Evolutionary conservation across 495 filamentous ascomycete genomes (phyloP).

Genomic region (Cairneyella variabilis): DNA sequence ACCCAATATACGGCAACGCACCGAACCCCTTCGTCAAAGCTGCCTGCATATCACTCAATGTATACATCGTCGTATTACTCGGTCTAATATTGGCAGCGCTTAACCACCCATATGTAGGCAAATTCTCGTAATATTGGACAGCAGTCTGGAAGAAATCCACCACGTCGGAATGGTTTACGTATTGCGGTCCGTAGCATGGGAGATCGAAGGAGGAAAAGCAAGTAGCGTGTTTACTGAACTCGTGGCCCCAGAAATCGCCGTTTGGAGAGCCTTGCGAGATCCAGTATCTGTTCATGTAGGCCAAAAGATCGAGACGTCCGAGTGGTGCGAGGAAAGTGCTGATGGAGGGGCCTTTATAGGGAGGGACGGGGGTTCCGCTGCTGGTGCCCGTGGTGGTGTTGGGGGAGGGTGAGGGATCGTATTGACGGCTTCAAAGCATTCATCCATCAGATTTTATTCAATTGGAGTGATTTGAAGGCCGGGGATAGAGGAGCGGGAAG

Average conservation of each 20-base stretch:
- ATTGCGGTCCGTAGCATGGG: conserved; percentile 44
- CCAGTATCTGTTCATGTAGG: conserved; percentile 44
- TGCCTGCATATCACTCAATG: conserved; percentile 34
- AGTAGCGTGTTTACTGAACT: conserved; percentile 54
- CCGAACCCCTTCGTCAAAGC: conserved; percentile 36
- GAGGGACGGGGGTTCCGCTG: conserved; percentile 38
- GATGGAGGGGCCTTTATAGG: conserved; percentile 41
- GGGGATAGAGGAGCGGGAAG: not conserved
- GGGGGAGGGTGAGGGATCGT: conserved; percentile 46
- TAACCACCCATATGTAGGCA: conserved; percentile 44
- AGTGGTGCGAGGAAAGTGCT: conserved; percentile 41
- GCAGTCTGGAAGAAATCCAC: conserved; percentile 43
- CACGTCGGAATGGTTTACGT: conserved; percentile 40
- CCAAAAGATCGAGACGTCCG: conserved; percentile 41
- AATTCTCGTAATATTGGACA: conserved; percentile 34
- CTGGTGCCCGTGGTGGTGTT: conserved; percentile 44
- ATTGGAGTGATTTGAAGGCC: not conserved
- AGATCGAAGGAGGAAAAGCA: conserved; percentile 49
- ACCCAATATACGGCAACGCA: conserved; percentile 42
- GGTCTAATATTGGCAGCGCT: conserved; percentile 31
- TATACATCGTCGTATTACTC: conserved; percentile 36
- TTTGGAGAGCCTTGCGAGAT: conserved; percentile 31
- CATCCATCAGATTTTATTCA: too few relatives aligned
- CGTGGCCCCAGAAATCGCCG: conserved; percentile 48
- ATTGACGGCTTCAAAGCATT: conserved; percentile 36